A percentile compares a stretch with the other conserved stretches of the same genome.
Conservation (phyloP, 2,329 filamentous ascomycete species). For the Harringtonia lauricola region DNA sequence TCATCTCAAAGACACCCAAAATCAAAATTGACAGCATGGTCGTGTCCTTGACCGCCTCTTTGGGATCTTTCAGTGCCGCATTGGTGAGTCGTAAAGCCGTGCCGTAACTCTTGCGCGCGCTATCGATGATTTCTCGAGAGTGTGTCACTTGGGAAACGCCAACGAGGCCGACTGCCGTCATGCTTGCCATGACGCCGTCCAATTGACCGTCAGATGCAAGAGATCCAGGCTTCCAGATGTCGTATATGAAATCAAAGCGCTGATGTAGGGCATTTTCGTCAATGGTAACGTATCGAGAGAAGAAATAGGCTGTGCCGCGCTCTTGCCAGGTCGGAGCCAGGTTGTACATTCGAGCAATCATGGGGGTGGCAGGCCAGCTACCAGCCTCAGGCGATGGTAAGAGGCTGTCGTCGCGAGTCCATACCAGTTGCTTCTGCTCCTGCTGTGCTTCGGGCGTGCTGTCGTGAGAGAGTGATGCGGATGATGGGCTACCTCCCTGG, state of each 20-base stretch:
- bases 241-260: conserved; percentile 41
- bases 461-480: too few species aligned
- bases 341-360: conserved; percentile 19
- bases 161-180: conserved; percentile 43
- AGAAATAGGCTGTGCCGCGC: conserved; percentile 36
- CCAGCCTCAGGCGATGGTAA: conserved; percentile 21
- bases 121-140: conserved; percentile 29
- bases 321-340: conserved; percentile 27
- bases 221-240: conserved; percentile 37
- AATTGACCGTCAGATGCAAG: conserved; percentile 19
- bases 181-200: conserved; percentile 38
- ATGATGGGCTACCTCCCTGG: not conserved
- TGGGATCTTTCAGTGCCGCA: conserved; percentile 32
- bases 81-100: conserved; percentile 40
- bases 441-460: not conserved
- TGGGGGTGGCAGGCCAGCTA: conserved; percentile 20
- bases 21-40: conserved; percentile 44
- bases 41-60: conserved; percentile 32
- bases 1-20: conserved; percentile 42
- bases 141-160: conserved; percentile 35
- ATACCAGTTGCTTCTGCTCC: not conserved
- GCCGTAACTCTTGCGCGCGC: conserved; percentile 38
- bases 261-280: conserved; percentile 33
- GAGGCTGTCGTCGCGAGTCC: conserved; percentile 16
- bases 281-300: conserved; percentile 37